Evolutionary conservation across 2,329 filamentous ascomycete species (phyloP).

Genomic region (Colletotrichum sp.): DNA sequence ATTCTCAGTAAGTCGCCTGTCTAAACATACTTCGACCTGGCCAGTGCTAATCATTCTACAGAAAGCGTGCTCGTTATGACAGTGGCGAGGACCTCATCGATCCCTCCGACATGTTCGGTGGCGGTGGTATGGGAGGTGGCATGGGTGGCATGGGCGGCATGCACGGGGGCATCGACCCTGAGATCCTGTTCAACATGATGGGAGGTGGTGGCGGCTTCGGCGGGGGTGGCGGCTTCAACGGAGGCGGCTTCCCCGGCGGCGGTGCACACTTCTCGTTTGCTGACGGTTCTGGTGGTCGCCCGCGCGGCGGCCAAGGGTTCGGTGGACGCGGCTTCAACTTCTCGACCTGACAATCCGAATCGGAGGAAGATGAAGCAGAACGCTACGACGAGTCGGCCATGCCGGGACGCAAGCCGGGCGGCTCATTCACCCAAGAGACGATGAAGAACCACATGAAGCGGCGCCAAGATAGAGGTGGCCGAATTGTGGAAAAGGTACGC

Average conservation of each 20-base stretch:
- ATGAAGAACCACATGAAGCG: slow-evolving; percentile 32
- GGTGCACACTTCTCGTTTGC: slow-evolving; percentile 65
- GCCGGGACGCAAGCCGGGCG: slow-evolving; percentile 27
- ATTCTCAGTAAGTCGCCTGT: slow-evolving; percentile 75
- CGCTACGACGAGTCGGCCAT: slow-evolving; percentile 33
- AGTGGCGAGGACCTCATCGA: slow-evolving; percentile 92
- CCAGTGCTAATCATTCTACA: slow-evolving; percentile 45
- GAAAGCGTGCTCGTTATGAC: slow-evolving; percentile 89
- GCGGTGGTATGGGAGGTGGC: slow-evolving; percentile 61
- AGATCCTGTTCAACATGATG: slow-evolving; percentile 87
- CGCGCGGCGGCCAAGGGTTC: slow-evolving; percentile 39
- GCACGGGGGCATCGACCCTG: slow-evolving; percentile 72
- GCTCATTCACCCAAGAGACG: slow-evolving; percentile 29
- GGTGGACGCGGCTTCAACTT: slow-evolving; percentile 42
- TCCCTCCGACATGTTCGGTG: slow-evolving; percentile 82
- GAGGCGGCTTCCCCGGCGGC: slow-evolving; percentile 57
- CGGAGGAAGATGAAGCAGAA: slow-evolving; percentile 34
- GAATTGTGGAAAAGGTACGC: slow-evolving; percentile 46
- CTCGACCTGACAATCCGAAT: slow-evolving; percentile 52
- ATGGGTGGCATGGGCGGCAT: slow-evolving; percentile 69
- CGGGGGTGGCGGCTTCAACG: slow-evolving; percentile 49
- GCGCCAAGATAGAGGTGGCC: slow-evolving; percentile 38
- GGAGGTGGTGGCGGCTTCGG: slow-evolving; percentile 62
- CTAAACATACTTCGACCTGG: slow-evolving; percentile 11
- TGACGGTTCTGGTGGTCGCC: slow-evolving; percentile 38